These are phyloP conservation scores for Russula sp. DNA, from an alignment of 768 basidiomycete species.

Conservation along the genomic window DNA sequence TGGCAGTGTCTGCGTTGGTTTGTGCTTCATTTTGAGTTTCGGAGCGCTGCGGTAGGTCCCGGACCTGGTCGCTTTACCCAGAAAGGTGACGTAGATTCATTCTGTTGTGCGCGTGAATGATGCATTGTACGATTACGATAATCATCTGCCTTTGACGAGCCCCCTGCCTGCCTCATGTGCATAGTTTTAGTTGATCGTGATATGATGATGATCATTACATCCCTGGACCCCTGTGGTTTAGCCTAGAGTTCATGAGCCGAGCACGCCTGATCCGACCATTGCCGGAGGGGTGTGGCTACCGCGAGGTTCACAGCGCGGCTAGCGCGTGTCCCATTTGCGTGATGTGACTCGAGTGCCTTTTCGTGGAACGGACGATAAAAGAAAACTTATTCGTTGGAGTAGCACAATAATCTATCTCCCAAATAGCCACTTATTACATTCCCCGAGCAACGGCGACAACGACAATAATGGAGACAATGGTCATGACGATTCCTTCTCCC, in stretches of 20 bases:
- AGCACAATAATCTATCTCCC: not conserved
- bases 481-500: conserved; percentile 22
- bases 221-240: not conserved
- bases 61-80: not conserved
- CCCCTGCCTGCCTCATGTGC: conserved; percentile 6
- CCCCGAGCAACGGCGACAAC: not conserved
- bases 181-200: conserved; percentile 5
- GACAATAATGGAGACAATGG: conserved; percentile 20
- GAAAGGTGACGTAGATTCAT: not conserved
- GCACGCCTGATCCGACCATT: conserved; percentile 17
- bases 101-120: not conserved
- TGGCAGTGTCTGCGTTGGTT: conserved; percentile 13
- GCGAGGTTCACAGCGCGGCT: conserved; percentile 6
- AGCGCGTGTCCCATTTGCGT: conserved; percentile 9
- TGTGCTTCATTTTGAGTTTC: conserved; percentile 10
- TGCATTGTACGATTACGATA: conserved; percentile 13
- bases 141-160: not conserved
- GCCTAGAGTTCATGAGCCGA: conserved; percentile 9
- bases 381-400: not conserved
- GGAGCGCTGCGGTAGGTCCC: conserved; percentile 8
- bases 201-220: not conserved
- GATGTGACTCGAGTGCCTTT: conserved; percentile 6
- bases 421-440: not conserved
- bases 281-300: conserved; percentile 10
- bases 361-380: conserved; percentile 7